Evolutionary conservation across 2,329 filamentous ascomycete genomes (phyloP).

Genomic region (Colletotrichum graminicola): DNA sequence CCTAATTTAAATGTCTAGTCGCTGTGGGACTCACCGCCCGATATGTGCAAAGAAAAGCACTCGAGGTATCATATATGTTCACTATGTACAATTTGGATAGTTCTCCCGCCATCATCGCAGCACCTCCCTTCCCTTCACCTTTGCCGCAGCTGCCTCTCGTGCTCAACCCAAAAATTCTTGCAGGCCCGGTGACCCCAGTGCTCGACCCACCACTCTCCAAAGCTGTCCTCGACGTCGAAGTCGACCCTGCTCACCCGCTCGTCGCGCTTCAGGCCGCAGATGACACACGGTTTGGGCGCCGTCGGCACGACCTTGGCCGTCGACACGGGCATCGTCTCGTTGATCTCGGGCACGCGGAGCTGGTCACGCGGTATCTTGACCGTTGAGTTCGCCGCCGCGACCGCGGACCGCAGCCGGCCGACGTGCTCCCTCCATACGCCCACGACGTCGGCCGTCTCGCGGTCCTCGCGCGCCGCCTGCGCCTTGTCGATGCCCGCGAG

Average conservation of each 20-base stretch:
- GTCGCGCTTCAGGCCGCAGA: constrained; percentile 90
- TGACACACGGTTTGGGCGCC: constrained; percentile 80
- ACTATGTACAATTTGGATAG: constrained; percentile 12
- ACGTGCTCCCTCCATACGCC: constrained; percentile 81
- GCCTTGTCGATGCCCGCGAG: constrained; percentile 86
- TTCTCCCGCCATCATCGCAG: not conserved
- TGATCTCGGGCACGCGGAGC: constrained; percentile 76
- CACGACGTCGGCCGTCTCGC: constrained; percentile 84
- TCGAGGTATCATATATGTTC: constrained; percentile 32
- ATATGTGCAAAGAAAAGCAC: constrained; percentile 12
- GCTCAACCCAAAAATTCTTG: constrained; percentile 85
- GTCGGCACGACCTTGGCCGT: constrained; percentile 79
- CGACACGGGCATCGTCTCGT: constrained; percentile 75
- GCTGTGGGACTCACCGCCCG: not conserved
- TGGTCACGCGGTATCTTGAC: constrained; percentile 47
- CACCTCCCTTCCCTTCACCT: constrained; percentile 59
- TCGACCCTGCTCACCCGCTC: constrained; percentile 85
- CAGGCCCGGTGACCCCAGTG: constrained; percentile 87
- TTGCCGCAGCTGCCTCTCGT: constrained; percentile 77
- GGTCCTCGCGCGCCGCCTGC: constrained; percentile 85
- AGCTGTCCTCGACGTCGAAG: constrained; percentile 84
- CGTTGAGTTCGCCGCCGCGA: constrained; percentile 73
- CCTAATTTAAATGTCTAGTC: constrained; percentile 7
- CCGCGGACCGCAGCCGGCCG: constrained; percentile 78
- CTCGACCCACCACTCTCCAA: constrained; percentile 97